These are phyloP conservation scores for Acacia concinna DNA, from an alignment of 331 rosid species.

Conservation along the genomic window DNA sequence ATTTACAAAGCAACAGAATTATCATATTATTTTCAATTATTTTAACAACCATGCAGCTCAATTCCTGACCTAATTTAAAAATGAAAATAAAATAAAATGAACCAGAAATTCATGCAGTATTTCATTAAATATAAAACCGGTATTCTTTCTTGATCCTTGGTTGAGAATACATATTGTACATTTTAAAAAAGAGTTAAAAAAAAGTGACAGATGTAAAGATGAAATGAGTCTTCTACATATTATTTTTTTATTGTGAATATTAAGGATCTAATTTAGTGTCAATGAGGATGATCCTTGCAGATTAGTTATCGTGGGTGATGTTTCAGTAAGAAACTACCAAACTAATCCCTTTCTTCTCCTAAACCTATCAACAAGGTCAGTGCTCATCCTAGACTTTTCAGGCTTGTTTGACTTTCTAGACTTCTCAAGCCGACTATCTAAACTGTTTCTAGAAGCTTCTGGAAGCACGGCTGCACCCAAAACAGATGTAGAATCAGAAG, in stretches of 20 bases:
- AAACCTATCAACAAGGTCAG: slow-evolving; percentile 84
- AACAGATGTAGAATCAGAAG: slow-evolving; percentile 58
- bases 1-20: not conserved
- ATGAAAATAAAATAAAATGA: not conserved
- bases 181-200: not conserved
- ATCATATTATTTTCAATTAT: not conserved
- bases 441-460: slow-evolving; percentile 94
- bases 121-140: slow-evolving; percentile 24
- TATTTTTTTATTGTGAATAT: not conserved
- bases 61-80: slow-evolving; percentile 8
- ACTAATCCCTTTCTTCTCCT: slow-evolving; percentile 78
- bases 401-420: slow-evolving; percentile 73
- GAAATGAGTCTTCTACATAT: not conserved
- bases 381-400: slow-evolving; percentile 92
- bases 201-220: not conserved
- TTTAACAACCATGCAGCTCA: slow-evolving; percentile 37
- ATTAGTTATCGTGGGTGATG: slow-evolving; percentile 44
- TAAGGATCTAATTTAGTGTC: not conserved
- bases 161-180: slow-evolving; percentile 17
- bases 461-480: slow-evolving; percentile 58
- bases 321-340: slow-evolving; percentile 63
- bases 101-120: slow-evolving; percentile 21
- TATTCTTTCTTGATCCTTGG: slow-evolving; percentile 35
- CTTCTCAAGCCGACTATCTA: slow-evolving; percentile 92
- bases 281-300: slow-evolving; percentile 30